phyloP scores from a whole-genome alignment of 495 filamentous ascomycete species.

The Xylaria curta region DNA sequence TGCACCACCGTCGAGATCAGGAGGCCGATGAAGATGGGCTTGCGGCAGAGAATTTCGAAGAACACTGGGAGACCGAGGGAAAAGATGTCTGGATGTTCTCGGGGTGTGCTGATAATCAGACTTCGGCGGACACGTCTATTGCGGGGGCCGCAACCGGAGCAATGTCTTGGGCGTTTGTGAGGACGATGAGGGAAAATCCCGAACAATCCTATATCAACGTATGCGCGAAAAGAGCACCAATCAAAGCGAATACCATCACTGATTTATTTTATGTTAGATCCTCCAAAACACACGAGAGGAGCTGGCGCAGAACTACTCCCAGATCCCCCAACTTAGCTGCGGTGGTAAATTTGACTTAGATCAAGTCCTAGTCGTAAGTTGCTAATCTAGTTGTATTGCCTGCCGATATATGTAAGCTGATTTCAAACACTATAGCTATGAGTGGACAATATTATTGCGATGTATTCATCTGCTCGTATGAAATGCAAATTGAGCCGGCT shows the following conservation, averaged over 20 bases:
- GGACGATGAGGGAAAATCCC: constrained; percentile 55
- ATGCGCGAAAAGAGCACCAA: too few relatives aligned
- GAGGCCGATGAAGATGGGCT: constrained; percentile 54
- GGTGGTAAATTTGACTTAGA: too few relatives aligned
- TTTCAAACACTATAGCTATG: neutral
- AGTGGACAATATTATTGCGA: neutral
- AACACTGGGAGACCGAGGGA: constrained; percentile 59
- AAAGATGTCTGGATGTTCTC: constrained; percentile 66
- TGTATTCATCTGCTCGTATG: neutral
- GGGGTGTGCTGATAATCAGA: constrained; percentile 66
- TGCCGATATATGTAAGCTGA: too few relatives aligned
- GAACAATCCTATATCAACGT: too few relatives aligned
- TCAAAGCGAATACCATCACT: too few relatives aligned
- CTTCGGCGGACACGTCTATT: constrained; percentile 64
- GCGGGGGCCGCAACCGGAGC: constrained; percentile 58
- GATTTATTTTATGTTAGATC: too few relatives aligned
- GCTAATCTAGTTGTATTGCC: too few relatives aligned
- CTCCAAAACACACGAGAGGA: too few relatives aligned
- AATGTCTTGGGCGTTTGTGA: constrained; percentile 64
- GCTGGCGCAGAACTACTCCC: too few relatives aligned
- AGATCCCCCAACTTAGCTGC: too few relatives aligned
- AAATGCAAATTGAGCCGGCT: neutral
- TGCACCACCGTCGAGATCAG: constrained; percentile 50
- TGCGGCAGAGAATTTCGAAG: constrained; percentile 56
- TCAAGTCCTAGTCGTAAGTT: too few relatives aligned